phyloP scores from a whole-genome alignment of 768 basidiomycete species.

The Russula vinacea region DNA sequence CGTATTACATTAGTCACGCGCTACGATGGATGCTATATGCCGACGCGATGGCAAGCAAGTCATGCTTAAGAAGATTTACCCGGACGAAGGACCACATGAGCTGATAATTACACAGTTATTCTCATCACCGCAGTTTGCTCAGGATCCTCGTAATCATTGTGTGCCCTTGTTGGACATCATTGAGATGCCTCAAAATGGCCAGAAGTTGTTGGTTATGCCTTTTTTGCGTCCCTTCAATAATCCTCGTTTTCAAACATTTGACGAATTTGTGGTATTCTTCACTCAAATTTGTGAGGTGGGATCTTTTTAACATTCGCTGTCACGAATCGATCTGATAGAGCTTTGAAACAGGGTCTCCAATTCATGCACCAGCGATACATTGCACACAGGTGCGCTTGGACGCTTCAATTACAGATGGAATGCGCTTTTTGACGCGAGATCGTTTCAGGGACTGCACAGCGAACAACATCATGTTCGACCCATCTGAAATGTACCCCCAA shows the following conservation, averaged over 20 bases:
- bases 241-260: conserved; percentile 33
- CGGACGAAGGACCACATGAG: conserved; percentile 19
- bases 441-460: conserved; percentile 16
- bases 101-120: conserved; percentile 16
- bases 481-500: conserved; percentile 19
- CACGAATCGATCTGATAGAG: background rate
- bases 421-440: background rate
- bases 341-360: conserved; percentile 27
- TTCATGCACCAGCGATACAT: conserved; percentile 32
- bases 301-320: background rate
- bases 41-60: conserved; percentile 27
- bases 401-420: background rate
- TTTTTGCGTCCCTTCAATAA: conserved; percentile 28
- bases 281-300: conserved; percentile 32
- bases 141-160: conserved; percentile 32
- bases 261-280: conserved; percentile 33
- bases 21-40: conserved; percentile 29
- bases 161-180: conserved; percentile 30
- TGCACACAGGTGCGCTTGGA: conserved; percentile 29
- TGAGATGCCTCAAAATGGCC: conserved; percentile 18
- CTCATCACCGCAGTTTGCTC: conserved; percentile 11
- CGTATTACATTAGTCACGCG: conserved; percentile 8
- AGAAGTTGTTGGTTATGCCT: conserved; percentile 31
- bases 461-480: conserved; percentile 26
- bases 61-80: conserved; percentile 28